phyloP scores from a whole-genome alignment of 2,329 filamentous ascomycete species.

The Xenoacremonium recifei region DNA sequence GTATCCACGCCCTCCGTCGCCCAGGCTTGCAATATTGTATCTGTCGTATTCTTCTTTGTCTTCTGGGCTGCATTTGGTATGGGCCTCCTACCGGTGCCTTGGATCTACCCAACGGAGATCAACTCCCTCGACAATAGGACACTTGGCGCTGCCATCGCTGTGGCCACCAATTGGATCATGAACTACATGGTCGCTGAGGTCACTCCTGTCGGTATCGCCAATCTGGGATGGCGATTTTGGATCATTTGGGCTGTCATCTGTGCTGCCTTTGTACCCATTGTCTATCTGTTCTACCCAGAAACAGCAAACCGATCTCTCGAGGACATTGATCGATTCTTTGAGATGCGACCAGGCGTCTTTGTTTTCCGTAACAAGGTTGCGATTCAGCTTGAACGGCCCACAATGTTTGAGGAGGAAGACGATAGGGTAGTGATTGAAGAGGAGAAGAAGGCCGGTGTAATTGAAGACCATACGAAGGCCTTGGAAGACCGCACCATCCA shows the following conservation, averaged over 20 bases:
- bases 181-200: neutral
- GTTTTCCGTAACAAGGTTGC: neutral
- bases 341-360: neutral
- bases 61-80: constrained; percentile 17
- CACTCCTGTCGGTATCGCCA: neutral
- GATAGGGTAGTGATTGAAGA: neutral
- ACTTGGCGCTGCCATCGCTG: constrained; percentile 19
- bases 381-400: neutral
- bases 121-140: constrained; percentile 33
- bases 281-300: neutral
- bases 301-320: neutral
- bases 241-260: neutral
- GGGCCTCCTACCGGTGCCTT: constrained; percentile 19
- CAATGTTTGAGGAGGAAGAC: neutral
- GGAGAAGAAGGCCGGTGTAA: neutral
- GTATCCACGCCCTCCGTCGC: neutral
- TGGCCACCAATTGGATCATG: constrained; percentile 14
- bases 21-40: constrained; percentile 1
- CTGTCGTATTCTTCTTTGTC: constrained; percentile 15
- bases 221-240: neutral
- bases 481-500: too few relatives aligned
- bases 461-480: too few relatives aligned
- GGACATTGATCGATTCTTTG: neutral
- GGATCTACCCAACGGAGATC: constrained; percentile 34
- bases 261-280: neutral